Conservation (phyloP, 306 rosid genomes). For the Herpetospermum pedunculosum region DNA sequence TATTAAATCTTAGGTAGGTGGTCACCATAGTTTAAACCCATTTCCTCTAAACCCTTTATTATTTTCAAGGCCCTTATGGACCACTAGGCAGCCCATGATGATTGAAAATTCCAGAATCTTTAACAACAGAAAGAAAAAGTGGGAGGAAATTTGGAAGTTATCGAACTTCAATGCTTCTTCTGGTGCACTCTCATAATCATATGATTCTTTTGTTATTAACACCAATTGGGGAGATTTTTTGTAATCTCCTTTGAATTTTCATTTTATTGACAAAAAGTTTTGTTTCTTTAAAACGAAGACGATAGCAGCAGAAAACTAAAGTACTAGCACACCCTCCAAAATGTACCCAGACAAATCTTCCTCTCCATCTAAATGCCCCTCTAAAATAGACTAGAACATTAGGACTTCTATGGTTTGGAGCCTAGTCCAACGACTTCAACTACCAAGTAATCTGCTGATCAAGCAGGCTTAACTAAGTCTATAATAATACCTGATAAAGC, state of each 20-base stretch:
- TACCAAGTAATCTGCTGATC: not conserved
- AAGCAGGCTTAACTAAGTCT: not conserved
- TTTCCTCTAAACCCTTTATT: too few relatives aligned
- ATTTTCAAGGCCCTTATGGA: too few relatives aligned
- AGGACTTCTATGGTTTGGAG: not conserved
- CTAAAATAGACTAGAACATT: not conserved
- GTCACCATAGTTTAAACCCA: too few relatives aligned
- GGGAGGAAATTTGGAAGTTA: not conserved
- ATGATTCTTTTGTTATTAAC: not conserved
- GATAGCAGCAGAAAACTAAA: not conserved
- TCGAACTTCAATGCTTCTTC: not conserved
- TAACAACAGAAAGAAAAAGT: not conserved
- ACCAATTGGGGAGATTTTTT: not conserved
- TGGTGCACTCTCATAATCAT: not conserved
- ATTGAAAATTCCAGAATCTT: too few relatives aligned
- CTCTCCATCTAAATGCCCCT: not conserved
- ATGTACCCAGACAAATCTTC: not conserved
- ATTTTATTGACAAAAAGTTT: not conserved
- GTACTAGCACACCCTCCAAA: not conserved
- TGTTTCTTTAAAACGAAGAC: not conserved
- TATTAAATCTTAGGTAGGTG: too few relatives aligned
- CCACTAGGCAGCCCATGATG: too few relatives aligned
- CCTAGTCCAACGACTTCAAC: not conserved
- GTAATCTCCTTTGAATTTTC: not conserved
- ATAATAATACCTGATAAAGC: slow-evolving; percentile 50